Evolutionary conservation across 352 stramenopile species (phyloP).

Genomic region (Globisporangium nagaii): DNA sequence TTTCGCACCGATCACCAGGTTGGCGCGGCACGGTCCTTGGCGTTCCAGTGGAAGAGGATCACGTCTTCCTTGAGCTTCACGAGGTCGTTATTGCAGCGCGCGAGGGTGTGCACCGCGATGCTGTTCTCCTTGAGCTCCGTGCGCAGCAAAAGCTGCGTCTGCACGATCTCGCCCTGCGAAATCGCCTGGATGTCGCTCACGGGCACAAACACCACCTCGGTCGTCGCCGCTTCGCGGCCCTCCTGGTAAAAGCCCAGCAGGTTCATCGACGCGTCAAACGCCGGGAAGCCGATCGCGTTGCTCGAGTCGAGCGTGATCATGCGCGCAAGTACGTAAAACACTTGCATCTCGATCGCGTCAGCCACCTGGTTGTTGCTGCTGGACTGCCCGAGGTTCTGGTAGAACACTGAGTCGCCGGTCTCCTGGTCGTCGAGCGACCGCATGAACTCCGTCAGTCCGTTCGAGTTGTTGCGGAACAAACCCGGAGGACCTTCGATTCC

Average conservation of each 20-base stretch:
- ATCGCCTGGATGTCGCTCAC: conserved; percentile 72
- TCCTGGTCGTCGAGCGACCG: conserved; percentile 70
- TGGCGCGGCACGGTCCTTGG: conserved; percentile 49
- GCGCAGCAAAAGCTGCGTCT: conserved; percentile 60
- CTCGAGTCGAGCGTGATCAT: conserved; percentile 72
- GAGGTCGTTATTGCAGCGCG: conserved; percentile 74
- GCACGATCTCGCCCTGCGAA: conserved; percentile 56
- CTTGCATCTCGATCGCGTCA: conserved; percentile 74
- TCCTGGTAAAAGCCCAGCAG: conserved; percentile 83
- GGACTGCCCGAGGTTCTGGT: conserved; percentile 42
- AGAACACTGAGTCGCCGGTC: conserved; percentile 50
- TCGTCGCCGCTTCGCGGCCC: conserved; percentile 60
- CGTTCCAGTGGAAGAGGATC: conserved; percentile 83
- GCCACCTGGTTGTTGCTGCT: conserved; percentile 40
- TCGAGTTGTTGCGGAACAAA: conserved; percentile 71
- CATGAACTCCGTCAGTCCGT: conserved; percentile 75
- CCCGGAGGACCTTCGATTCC: conserved; percentile 65
- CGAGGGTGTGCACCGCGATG: conserved; percentile 59
- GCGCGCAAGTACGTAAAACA: conserved; percentile 72
- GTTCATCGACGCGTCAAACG: conserved; percentile 64
- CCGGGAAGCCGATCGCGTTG: conserved; percentile 71
- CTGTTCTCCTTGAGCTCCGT: conserved; percentile 73
- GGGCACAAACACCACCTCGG: conserved; percentile 77
- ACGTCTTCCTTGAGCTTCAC: conserved; percentile 84
- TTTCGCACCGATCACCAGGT: conserved; percentile 17